Evolutionary conservation across 2,329 filamentous ascomycete species (phyloP), one percentile per base, ranked within the genome.

Genomic region (Seiridium cupressi): DNA sequence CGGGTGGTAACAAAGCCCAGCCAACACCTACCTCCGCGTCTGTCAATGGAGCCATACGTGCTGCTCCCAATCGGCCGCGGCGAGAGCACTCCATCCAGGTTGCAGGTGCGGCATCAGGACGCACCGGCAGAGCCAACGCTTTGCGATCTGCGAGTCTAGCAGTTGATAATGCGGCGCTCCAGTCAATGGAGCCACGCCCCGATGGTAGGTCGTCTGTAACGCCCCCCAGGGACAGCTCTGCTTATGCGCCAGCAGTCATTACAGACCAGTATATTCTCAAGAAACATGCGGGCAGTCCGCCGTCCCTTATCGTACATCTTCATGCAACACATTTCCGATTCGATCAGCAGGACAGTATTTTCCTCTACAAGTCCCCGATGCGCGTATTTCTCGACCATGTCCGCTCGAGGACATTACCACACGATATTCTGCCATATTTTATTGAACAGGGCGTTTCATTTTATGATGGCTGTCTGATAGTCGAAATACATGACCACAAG

Each of bases 381-480:
- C 87, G 84, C 67, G 76, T 91, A 18, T 83, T 89, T 66, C 80
- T 97, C 44, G 88, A 96, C 65, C 93, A 97, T 73, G 75, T 98
- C 51, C 84, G 84, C 65, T 80, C 79, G 47, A 86, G 89, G 60
- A 96, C 92, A 0, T 81, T 99, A 42, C 95, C 95, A 1, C 93
- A 97, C 74, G 93, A 97, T 67, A 86, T 98, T 72, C 78, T 98
- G 9, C 87, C 90, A 53, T 89, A 94, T 66, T 85, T 99, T 58
- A 82, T 88, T 35, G 82, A 86, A 53, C 81, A 82, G 18, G 86
- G 87, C 26, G 89, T 97, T 11, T 82, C 84, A 8, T 98, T 97
- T 72, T 99, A 98, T 72, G 93, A 98, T 74, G 93, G 91, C 38
- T 97, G 94, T 70, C 83, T 99, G 60, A 98, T 99, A 66, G 93